Conservation (phyloP, 2,329 filamentous ascomycete genomes). For the Penicillium aurantiogriseum region DNA sequence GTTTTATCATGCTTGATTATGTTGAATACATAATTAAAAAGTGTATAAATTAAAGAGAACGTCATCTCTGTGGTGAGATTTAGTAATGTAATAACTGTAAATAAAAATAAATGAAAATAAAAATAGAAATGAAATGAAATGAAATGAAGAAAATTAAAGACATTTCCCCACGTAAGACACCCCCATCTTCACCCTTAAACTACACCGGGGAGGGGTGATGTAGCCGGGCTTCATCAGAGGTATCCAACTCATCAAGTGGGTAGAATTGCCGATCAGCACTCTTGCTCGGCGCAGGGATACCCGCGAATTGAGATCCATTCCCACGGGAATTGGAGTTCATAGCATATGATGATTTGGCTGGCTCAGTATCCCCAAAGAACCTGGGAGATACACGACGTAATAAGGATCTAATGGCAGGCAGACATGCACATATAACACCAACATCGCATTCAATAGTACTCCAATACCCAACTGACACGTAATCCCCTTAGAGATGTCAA, state of each 20-base stretch:
- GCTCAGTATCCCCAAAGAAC: constrained; percentile 35
- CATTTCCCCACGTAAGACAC: neutral
- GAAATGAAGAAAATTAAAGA: neutral
- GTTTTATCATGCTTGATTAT: neutral
- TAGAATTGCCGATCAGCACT: constrained; percentile 19
- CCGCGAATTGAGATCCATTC: constrained; percentile 16
- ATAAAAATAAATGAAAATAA: neutral
- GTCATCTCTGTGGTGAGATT: neutral
- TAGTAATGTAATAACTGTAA: neutral
- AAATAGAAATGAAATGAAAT: neutral
- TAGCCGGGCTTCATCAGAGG: constrained; percentile 20
- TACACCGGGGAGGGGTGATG: constrained; percentile 5
- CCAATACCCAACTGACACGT: constrained; percentile 32
- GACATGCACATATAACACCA: constrained; percentile 32
- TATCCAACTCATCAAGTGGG: constrained; percentile 21
- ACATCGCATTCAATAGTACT: constrained; percentile 33
- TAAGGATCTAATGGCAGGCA: constrained; percentile 38
- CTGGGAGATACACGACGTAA: constrained; percentile 39
- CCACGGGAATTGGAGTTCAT: constrained; percentile 14
- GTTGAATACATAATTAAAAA: neutral
- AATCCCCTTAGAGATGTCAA: constrained; percentile 27
- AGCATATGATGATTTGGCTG: constrained; percentile 14
- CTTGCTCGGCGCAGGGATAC: constrained; percentile 16
- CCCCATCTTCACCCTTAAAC: neutral
- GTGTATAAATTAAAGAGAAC: neutral